These are phyloP conservation scores for Hypoxylon intermedium DNA, from an alignment of 495 filamentous ascomycete species.

Conservation along the genomic window DNA sequence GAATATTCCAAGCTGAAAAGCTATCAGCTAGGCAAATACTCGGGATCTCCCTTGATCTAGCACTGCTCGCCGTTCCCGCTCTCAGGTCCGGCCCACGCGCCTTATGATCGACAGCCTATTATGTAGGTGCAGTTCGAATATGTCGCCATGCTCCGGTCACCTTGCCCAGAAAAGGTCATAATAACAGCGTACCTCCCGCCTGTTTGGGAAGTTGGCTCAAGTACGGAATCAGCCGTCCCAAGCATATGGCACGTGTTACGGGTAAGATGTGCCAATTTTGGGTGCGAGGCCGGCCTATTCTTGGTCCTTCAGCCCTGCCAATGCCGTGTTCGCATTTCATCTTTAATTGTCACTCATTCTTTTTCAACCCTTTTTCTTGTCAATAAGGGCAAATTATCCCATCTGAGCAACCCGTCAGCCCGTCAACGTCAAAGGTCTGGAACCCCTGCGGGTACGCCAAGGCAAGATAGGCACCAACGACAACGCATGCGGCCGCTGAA, in stretches of 20 bases:
- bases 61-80: slow-evolving; percentile 29
- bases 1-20: slow-evolving; percentile 5
- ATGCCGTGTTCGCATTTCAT: slow-evolving; percentile 9
- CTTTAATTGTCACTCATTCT: too few species aligned
- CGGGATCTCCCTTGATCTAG: slow-evolving; percentile 30
- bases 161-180: slow-evolving; percentile 23
- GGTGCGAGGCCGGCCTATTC: slow-evolving; percentile 6
- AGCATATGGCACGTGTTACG: slow-evolving; percentile 24
- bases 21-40: slow-evolving; percentile 9
- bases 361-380: too few species aligned
- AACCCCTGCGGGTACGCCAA: too few species aligned
- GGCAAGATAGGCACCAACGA: neutral
- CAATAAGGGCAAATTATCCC: too few species aligned
- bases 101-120: slow-evolving; percentile 31
- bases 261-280: slow-evolving; percentile 8
- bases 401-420: too few species aligned
- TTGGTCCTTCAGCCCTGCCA: slow-evolving; percentile 34
- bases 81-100: slow-evolving; percentile 30
- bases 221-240: slow-evolving; percentile 31
- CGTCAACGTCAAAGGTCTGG: too few species aligned
- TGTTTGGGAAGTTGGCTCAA: slow-evolving; percentile 22
- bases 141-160: slow-evolving; percentile 30
- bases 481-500: neutral
- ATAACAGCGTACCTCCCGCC: slow-evolving; percentile 13
- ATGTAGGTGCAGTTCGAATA: slow-evolving; percentile 25